Conservation (phyloP, 73 alveolate species). For the Uronychia setigera region DNA sequence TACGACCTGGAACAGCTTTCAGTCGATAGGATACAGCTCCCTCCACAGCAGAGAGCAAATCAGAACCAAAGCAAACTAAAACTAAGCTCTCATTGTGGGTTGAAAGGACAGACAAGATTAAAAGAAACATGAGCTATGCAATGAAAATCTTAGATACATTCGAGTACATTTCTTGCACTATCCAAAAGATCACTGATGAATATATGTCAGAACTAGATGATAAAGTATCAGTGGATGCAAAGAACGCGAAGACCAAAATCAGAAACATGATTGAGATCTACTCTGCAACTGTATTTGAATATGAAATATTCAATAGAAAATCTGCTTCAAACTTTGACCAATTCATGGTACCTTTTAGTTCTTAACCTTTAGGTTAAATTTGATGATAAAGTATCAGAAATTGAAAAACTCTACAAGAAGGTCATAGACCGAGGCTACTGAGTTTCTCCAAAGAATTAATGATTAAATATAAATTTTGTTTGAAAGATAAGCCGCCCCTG, state of each 20-base stretch:
- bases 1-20: not conserved
- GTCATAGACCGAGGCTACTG: not conserved
- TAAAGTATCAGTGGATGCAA: not conserved
- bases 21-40: not conserved
- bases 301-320: not conserved
- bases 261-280: not conserved
- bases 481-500: not conserved
- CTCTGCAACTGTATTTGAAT: not conserved
- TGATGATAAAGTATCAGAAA: not conserved
- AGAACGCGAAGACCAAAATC: not conserved
- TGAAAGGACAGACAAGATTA: not conserved
- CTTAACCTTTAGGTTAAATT: not conserved
- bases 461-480: too few species aligned
- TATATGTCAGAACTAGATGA: not conserved
- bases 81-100: not conserved
- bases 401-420: not conserved
- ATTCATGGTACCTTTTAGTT: not conserved
- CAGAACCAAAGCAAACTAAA: not conserved
- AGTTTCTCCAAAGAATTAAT: not conserved
- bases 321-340: not conserved
- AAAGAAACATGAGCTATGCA: not conserved
- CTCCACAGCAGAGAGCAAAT: not conserved
- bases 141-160: not conserved
- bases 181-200: not conserved
- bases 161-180: not conserved